Conservation (phyloP, 345 rosid species). For the Euphorbia pulcherrima region DNA sequence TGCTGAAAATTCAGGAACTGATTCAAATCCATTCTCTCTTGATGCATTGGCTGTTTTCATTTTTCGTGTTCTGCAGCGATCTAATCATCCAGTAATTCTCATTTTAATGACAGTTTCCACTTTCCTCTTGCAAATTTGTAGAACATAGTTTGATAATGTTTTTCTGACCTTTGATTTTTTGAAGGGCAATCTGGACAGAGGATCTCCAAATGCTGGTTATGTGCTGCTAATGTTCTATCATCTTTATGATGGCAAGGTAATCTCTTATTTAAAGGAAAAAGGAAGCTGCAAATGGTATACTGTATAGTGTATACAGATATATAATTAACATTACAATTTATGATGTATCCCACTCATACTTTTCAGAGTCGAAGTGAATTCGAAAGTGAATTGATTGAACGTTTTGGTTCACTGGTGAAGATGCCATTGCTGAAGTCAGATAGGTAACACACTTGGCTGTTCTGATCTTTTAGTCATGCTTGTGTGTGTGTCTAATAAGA, state of each 20-base stretch:
- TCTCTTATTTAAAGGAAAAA: background rate
- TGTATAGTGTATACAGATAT: too few relatives aligned
- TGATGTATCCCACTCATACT: background rate
- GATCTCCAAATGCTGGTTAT: slow-evolving; percentile 78
- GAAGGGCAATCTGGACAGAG: slow-evolving; percentile 95
- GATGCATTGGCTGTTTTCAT: slow-evolving; percentile 90
- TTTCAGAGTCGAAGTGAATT: slow-evolving; percentile 74
- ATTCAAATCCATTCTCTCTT: slow-evolving; percentile 80
- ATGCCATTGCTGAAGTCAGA: slow-evolving; percentile 81
- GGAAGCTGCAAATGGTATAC: background rate
- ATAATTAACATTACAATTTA: too few relatives aligned
- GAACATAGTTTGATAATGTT: background rate
- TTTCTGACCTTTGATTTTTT: slow-evolving; percentile 24
- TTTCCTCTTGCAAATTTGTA: background rate
- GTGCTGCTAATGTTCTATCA: slow-evolving; percentile 94
- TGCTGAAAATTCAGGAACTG: slow-evolving; percentile 53
- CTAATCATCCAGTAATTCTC: slow-evolving; percentile 72
- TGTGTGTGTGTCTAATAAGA: background rate
- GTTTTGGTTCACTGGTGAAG: slow-evolving; percentile 83
- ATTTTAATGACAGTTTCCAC: background rate
- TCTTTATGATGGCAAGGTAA: slow-evolving; percentile 95
- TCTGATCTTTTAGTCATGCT: background rate
- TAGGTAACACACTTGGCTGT: slow-evolving; percentile 37
- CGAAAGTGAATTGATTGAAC: slow-evolving; percentile 78
- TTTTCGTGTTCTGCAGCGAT: slow-evolving; percentile 85